Evolutionary conservation across 495 filamentous ascomycete genomes (phyloP).

Genomic region (Hypoxylon lienhwacheense): DNA sequence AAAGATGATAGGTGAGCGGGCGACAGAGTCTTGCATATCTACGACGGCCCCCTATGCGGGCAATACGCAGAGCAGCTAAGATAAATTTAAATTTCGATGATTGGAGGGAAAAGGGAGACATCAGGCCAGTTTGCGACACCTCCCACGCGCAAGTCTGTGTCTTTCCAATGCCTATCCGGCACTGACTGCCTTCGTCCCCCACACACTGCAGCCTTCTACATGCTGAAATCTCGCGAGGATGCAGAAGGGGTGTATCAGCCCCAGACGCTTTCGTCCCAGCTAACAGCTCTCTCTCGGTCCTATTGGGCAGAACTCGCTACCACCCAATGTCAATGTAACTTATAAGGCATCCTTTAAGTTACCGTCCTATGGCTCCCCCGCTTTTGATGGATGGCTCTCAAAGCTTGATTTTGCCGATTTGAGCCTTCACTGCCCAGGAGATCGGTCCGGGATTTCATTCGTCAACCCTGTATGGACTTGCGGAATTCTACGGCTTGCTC

Average conservation of each 20-base stretch:
- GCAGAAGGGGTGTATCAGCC: conserved; percentile 21
- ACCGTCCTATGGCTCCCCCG: conserved; percentile 27
- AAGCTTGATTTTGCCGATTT: conserved; percentile 37
- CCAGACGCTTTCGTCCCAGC: conserved; percentile 29
- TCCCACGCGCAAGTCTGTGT: conserved; percentile 18
- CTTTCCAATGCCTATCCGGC: conserved; percentile 9
- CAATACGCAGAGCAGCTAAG: conserved; percentile 19
- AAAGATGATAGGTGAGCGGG: conserved; percentile 28
- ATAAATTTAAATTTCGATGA: conserved; percentile 7
- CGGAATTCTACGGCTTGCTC: conserved; percentile 26
- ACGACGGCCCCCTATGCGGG: conserved; percentile 17
- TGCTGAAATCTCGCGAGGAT: conserved; percentile 14
- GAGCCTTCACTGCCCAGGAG: conserved; percentile 30
- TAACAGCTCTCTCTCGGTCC: conserved; percentile 10
- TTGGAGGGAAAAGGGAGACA: conserved; percentile 14
- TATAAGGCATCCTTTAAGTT: conserved; percentile 33
- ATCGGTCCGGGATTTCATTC: conserved; percentile 18
- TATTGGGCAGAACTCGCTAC: conserved; percentile 25
- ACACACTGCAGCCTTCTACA: conserved; percentile 25
- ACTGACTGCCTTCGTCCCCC: conserved; percentile 18
- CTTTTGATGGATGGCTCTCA: conserved; percentile 29
- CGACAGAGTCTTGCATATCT: conserved; percentile 28
- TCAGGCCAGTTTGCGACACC: conserved; percentile 19
- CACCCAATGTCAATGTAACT: conserved; percentile 23
- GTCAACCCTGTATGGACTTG: conserved; percentile 2